These are phyloP conservation scores for Macrolepiota dolichaula DNA, from an alignment of 768 basidiomycete genomes.

Conservation along the genomic window DNA sequence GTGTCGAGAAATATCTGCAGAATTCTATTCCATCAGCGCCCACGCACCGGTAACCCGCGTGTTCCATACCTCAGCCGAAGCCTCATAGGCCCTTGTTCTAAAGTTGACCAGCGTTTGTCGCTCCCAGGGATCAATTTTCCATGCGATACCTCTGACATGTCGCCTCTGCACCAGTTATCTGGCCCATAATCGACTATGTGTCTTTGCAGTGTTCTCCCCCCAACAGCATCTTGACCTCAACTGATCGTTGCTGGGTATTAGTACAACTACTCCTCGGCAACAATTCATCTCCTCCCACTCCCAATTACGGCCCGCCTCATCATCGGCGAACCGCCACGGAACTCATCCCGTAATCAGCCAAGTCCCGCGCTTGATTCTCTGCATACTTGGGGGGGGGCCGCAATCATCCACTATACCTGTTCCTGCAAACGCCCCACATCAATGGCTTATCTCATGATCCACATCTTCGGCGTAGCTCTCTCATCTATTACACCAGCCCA, in stretches of 20 bases:
- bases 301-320: background rate
- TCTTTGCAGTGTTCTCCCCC: background rate
- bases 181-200: background rate
- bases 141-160: background rate
- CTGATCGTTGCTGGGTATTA: background rate
- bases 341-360: background rate
- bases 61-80: background rate
- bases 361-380: background rate
- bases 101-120: background rate
- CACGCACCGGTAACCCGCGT: background rate
- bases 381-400: background rate
- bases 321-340: background rate
- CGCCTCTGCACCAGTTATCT: background rate
- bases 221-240: background rate
- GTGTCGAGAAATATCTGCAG: too few species aligned
- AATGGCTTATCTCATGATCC: background rate
- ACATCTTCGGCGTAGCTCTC: background rate
- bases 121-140: background rate
- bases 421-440: background rate
- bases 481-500: background rate
- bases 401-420: background rate
- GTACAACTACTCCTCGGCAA: background rate
- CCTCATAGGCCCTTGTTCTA: background rate
- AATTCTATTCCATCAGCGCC: background rate
- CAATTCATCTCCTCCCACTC: too few species aligned